Conservation (phyloP, 768 basidiomycete species). For the Phylloporus sp. region DNA sequence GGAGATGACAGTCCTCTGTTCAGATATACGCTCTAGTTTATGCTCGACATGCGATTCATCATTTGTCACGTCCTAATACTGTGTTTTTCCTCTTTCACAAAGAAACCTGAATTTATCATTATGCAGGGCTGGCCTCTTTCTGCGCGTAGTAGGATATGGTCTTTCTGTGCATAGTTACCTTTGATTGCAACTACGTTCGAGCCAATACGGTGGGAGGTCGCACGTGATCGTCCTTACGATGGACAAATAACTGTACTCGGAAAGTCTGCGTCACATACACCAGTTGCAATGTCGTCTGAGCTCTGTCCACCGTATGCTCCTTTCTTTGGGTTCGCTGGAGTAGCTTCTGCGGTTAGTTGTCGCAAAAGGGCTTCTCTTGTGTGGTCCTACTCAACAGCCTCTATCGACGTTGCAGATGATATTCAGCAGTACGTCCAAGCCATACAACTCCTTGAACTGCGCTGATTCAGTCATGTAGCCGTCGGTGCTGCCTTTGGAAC, state of each 20-base stretch:
- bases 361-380: neutral
- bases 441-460: constrained; percentile 1
- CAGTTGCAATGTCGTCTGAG: constrained; percentile 42
- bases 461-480: constrained; percentile 43
- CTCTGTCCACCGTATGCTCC: constrained; percentile 91
- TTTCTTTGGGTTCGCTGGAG: constrained; percentile 98
- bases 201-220: no score
- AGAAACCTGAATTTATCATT: no score
- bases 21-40: constrained; percentile 32
- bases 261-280: neutral
- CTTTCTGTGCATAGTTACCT: no score
- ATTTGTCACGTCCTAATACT: no score
- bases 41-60: neutral
- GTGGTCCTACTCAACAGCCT: constrained; percentile 6
- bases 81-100: no score
- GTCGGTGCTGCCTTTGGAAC: constrained; percentile 96
- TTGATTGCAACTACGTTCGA: no score
- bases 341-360: constrained; percentile 78
- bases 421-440: constrained; percentile 76
- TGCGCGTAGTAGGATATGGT: no score
- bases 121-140: no score
- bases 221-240: no score
- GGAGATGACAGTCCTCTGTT: constrained; percentile 56
- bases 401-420: constrained; percentile 67
- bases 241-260: neutral